A percentile compares a stretch with the other conserved stretches of the same genome.
phyloP scores from a whole-genome alignment of 805 yeast species.

The Lachancea cidri region DNA sequence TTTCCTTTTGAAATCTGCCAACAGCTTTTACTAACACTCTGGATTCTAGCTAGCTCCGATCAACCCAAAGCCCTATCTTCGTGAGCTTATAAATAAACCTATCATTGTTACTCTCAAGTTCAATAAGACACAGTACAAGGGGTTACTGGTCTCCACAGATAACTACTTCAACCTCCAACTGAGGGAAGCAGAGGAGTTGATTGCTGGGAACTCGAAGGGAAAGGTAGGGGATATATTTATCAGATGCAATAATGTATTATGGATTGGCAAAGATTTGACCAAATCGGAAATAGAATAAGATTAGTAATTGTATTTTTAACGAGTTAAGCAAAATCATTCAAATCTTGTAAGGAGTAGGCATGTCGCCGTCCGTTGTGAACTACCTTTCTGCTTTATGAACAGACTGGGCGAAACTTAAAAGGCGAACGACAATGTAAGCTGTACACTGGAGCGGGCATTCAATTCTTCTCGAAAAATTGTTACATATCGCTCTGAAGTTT shows the following conservation, averaged over 20 bases:
- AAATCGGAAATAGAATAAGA: not conserved
- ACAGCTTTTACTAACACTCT: slow-evolving; percentile 1
- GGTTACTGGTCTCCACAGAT: slow-evolving; percentile 73
- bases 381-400: too few species aligned
- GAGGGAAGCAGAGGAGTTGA: slow-evolving; percentile 52
- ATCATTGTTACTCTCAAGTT: slow-evolving; percentile 83
- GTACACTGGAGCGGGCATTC: too few species aligned
- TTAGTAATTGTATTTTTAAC: too few species aligned
- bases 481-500: too few species aligned
- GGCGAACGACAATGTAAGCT: too few species aligned
- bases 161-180: slow-evolving; percentile 88
- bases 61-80: slow-evolving; percentile 87
- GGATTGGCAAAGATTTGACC: slow-evolving; percentile 46
- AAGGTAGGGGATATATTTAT: slow-evolving; percentile 73
- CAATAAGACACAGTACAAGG: slow-evolving; percentile 84
- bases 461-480: too few species aligned
- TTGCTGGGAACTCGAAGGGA: slow-evolving; percentile 45
- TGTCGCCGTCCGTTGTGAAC: too few species aligned
- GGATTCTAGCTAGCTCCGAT: slow-evolving; percentile 46
- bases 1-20: too few species aligned
- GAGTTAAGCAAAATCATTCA: too few species aligned
- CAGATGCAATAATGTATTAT: slow-evolving; percentile 86
- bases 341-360: too few species aligned
- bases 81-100: slow-evolving; percentile 61
- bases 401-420: too few species aligned